Conservation (phyloP, 208 protist genomes). For the Crithidia fasciculata region DNA sequence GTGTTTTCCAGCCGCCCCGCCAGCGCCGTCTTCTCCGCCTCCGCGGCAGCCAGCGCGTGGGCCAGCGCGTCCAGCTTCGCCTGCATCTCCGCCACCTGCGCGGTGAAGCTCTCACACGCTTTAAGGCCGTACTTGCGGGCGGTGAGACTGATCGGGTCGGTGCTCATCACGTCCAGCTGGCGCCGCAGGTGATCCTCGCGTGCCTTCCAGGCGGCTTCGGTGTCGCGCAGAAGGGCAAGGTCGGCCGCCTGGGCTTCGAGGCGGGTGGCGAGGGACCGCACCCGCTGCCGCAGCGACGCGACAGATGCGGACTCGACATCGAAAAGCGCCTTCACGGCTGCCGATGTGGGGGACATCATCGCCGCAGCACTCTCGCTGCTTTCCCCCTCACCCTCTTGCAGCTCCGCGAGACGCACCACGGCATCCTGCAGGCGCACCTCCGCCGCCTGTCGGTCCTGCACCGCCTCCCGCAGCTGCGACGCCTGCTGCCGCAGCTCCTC, state of each 20-base stretch:
- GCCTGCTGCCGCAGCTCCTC: conserved; percentile 26
- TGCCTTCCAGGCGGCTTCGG: conserved; percentile 52
- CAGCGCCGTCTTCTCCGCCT: conserved; percentile 16
- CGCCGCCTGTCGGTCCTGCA: conserved; percentile 55
- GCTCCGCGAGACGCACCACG: conserved; percentile 18
- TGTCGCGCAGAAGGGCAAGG: conserved; percentile 43
- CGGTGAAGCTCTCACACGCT: conserved; percentile 57
- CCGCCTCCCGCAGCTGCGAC: conserved; percentile 32
- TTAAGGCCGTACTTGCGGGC: conserved; percentile 78
- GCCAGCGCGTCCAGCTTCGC: conserved; percentile 20
- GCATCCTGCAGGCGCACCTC: conserved; percentile 50
- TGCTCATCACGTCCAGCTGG: conserved; percentile 64
- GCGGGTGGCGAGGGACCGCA: conserved; percentile 37
- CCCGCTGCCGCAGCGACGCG: conserved; percentile 24
- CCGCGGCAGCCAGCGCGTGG: not conserved
- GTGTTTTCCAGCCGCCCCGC: conserved; percentile 1
- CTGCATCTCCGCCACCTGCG: conserved; percentile 47
- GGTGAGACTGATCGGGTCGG: conserved; percentile 69
- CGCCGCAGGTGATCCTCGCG: conserved; percentile 63
- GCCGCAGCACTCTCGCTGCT: not conserved
- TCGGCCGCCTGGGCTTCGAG: conserved; percentile 47
- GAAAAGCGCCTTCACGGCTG: conserved; percentile 17
- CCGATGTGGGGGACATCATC: not conserved
- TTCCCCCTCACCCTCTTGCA: conserved; percentile 8
- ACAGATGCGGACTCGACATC: conserved; percentile 21